Evolutionary conservation across 2,329 filamentous ascomycete species (phyloP).

Genomic region (Cytospora piceicola): DNA sequence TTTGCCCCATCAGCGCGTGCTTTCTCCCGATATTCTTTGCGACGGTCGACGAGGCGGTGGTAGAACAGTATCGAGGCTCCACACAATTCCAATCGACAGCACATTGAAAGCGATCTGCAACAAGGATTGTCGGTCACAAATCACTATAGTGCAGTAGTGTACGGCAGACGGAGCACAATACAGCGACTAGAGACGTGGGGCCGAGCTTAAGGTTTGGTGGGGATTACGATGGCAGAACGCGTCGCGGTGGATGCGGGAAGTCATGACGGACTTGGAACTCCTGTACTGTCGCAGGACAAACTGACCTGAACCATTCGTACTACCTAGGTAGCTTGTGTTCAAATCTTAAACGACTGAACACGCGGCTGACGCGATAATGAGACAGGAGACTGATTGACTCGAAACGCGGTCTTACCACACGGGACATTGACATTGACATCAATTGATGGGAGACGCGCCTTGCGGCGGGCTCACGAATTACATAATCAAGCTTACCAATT

Average conservation of each 20-base stretch:
- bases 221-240: slow-evolving; percentile 11
- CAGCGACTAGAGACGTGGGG: slow-evolving; percentile 16
- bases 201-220: slow-evolving; percentile 8
- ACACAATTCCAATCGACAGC: slow-evolving; percentile 30
- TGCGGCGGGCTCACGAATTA: background rate
- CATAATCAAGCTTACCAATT: background rate
- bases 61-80: slow-evolving; percentile 29
- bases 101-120: slow-evolving; percentile 21
- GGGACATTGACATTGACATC: background rate
- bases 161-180: background rate
- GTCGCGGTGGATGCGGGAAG: background rate
- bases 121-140: slow-evolving; percentile 1
- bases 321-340: background rate
- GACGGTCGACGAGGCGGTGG: slow-evolving; percentile 24
- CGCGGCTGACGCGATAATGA: slow-evolving; percentile 1
- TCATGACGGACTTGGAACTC: background rate
- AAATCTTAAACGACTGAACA: background rate
- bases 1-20: slow-evolving; percentile 23
- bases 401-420: slow-evolving; percentile 1
- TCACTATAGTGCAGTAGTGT: background rate
- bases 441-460: background rate
- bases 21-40: slow-evolving; percentile 6
- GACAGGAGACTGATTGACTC: background rate
- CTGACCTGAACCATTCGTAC: background rate
- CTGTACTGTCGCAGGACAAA: background rate